Conservation (phyloP, 1,139 yeast genomes). For the Yamadazyma sp. region DNA sequence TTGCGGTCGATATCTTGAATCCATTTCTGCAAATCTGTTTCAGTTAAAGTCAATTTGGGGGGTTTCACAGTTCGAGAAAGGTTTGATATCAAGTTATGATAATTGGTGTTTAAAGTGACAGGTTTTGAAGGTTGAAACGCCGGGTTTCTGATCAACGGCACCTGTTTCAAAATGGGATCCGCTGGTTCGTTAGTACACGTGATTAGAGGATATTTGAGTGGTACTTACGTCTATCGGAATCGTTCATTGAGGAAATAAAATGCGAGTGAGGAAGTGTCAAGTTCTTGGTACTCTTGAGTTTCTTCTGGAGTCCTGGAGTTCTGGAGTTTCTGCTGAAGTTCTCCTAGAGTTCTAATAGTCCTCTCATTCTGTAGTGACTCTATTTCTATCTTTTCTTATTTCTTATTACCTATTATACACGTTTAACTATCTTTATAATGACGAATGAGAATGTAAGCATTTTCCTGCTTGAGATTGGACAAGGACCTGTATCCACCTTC, state of each 20-base stretch:
- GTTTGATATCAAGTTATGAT: slow-evolving; percentile 40
- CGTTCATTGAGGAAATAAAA: slow-evolving; percentile 14
- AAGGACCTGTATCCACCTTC: slow-evolving; percentile 94
- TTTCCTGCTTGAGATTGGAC: slow-evolving; percentile 88
- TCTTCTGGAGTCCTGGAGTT: too few species aligned
- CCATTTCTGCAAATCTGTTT: slow-evolving; percentile 33
- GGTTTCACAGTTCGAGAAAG: slow-evolving; percentile 36
- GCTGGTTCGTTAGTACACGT: slow-evolving; percentile 26
- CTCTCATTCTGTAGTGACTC: too few species aligned
- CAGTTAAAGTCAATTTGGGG: slow-evolving; percentile 34
- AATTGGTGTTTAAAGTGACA: slow-evolving; percentile 53
- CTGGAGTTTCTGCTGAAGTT: too few species aligned
- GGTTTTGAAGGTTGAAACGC: slow-evolving; percentile 58
- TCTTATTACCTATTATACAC: slow-evolving; percentile 1
- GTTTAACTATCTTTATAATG: slow-evolving; percentile 49
- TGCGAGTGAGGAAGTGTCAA: not conserved
- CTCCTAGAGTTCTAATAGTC: too few species aligned
- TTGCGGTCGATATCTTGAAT: slow-evolving; percentile 22
- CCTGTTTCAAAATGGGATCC: slow-evolving; percentile 52
- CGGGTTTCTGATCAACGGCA: slow-evolving; percentile 61
- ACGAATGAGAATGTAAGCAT: slow-evolving; percentile 87
- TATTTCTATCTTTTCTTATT: too few species aligned
- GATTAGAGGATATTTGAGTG: not conserved
- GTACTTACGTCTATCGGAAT: slow-evolving; percentile 21
- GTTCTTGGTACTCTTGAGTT: too few species aligned